A percentile compares a stretch with the other conserved stretches of the same genome.
phyloP scores from a whole-genome alignment of 768 basidiomycete species.

The Candolleomyces eurysporus region DNA sequence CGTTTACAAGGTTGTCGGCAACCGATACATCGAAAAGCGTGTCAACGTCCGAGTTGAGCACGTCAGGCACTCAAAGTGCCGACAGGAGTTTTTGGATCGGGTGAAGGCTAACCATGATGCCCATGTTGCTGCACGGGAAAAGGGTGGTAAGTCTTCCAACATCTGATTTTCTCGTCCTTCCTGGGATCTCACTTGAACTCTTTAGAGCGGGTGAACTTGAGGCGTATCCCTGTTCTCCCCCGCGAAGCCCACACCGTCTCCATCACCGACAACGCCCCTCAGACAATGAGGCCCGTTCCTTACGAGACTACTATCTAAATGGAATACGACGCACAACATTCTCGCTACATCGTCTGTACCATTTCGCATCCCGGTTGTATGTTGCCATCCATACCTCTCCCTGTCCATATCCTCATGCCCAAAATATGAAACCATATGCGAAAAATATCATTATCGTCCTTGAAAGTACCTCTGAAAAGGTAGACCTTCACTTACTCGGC shows the following conservation, averaged over 20 bases:
- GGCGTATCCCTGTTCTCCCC: conserved; percentile 82
- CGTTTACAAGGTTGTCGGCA: conserved; percentile 97
- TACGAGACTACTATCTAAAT: conserved; percentile 97
- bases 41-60: conserved; percentile 98
- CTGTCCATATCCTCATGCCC: conserved; percentile 6
- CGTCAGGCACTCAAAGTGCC: conserved; percentile 93
- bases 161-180: not conserved
- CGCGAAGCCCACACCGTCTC: conserved; percentile 78
- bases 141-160: conserved; percentile 65
- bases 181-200: not conserved
- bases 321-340: conserved; percentile 18
- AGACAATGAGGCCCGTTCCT: conserved; percentile 88
- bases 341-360: conserved; percentile 14
- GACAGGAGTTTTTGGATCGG: conserved; percentile 95
- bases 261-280: conserved; percentile 70
- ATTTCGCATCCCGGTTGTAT: conserved; percentile 14
- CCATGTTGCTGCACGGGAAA: conserved; percentile 84
- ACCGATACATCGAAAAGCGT: conserved; percentile 98
- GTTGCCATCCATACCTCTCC: conserved; percentile 12
- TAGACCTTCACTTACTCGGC: not conserved
- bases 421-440: conserved; percentile 19
- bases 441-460: not conserved
- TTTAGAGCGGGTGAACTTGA: conserved; percentile 77
- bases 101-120: conserved; percentile 89
- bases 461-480: not conserved